Evolutionary conservation across 1,139 yeast species (phyloP), one percentile per base, ranked within the genome.

Genomic region (Hemisphaericaspora xylanilytica): DNA sequence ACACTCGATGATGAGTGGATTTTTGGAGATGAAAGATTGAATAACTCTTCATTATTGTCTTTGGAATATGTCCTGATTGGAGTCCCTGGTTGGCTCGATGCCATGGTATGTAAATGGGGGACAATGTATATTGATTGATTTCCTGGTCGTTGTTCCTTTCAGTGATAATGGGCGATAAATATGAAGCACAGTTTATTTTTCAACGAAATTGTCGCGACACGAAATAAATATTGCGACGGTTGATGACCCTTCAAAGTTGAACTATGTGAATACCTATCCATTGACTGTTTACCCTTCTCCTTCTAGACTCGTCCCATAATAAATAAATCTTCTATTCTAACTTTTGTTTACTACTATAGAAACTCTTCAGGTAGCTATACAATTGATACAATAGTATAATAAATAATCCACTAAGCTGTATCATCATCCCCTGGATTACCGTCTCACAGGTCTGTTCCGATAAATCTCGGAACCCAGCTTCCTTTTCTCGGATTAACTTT

Each of bases 331-430:
- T n/a, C 26, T 24, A 24, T 7, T 24, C 31, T 13, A 26, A 12
- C n/a, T 33, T 33, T 11, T 20, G 15, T 33, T 33, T 33, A 18
- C 15, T 20, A 5, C 13, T 15, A 21, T 24, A 32, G 15, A 24
- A 82, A 65, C 81, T 81, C 14, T 80, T 64, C 50, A 79, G 75
- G 44, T 82, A 63, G 42, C 80, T 84, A 45, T 73, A 66, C 55
- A 81, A 58, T 61, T 85, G 92, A 81, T 88, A 84, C 27, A 76
- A 67, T 50, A 90, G 81, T 12, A 83, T 75, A 17, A 65, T 63
- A 17, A 77, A 71, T 33, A 83, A 63, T 2, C 78, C 81, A 37
- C 73, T 49, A 25, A 81, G 49, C 60, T 84, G 89, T 37, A 84
- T 59, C 24, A 83, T 49, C 39, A 84, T 73, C 87, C 88, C 83